phyloP scores from a whole-genome alignment of 371 early-diverging fungal species.

The Mortierella sp. region DNA sequence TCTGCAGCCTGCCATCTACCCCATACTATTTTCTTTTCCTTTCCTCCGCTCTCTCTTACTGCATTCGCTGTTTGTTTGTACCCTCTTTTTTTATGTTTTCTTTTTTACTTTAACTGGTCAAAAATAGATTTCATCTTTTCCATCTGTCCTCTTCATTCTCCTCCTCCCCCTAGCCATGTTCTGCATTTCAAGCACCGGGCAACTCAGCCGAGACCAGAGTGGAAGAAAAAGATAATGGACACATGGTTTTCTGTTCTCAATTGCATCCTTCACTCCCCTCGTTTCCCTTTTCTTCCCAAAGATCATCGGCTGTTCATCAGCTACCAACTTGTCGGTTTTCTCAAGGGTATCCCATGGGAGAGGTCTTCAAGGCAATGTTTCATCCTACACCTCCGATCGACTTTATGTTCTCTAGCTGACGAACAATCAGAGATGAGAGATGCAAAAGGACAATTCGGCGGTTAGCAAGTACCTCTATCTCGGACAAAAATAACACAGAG shows the following conservation, averaged over 20 bases:
- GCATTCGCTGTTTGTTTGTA: background rate
- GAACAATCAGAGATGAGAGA: background rate
- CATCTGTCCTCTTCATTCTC: background rate
- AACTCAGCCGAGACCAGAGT: background rate
- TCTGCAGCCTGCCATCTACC: background rate
- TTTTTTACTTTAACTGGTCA: background rate
- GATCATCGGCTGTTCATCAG: background rate
- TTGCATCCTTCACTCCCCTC: background rate
- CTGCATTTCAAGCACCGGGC: constrained; percentile 3
- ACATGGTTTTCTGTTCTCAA: background rate
- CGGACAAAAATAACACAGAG: constrained; percentile 6
- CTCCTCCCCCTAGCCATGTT: background rate
- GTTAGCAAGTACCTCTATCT: background rate
- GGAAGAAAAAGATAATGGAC: background rate
- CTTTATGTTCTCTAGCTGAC: background rate
- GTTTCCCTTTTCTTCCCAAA: background rate
- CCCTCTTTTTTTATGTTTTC: background rate
- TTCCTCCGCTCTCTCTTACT: background rate
- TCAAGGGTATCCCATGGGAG: too few species aligned
- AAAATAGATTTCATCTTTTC: background rate
- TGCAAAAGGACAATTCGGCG: background rate
- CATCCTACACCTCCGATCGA: background rate
- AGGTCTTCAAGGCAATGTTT: background rate
- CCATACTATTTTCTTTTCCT: background rate
- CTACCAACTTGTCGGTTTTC: background rate